phyloP scores from a whole-genome alignment of 1,284 basidiomycete species.

The Ustilago shanxiensis region DNA sequence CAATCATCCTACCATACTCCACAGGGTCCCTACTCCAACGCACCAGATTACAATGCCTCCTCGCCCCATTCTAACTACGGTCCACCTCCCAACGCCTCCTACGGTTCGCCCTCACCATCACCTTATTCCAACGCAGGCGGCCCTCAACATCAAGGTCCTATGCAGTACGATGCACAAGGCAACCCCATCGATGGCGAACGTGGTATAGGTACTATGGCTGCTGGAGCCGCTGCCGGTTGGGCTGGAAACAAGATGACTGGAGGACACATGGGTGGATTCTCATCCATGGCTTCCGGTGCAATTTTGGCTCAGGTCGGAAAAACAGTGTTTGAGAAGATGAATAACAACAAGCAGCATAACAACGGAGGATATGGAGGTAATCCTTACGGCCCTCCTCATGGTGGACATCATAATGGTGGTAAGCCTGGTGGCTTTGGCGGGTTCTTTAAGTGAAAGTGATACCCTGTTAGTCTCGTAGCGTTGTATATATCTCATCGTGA shows the following conservation, averaged over 20 bases:
- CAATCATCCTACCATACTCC: constrained; percentile 10
- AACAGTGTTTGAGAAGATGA: constrained; percentile 51
- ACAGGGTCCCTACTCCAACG: constrained; percentile 24
- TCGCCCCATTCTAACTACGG: not conserved
- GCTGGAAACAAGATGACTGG: constrained; percentile 60
- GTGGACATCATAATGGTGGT: constrained; percentile 22
- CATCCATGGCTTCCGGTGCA: constrained; percentile 53
- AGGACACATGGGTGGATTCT: constrained; percentile 47
- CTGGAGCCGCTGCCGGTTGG: constrained; percentile 56
- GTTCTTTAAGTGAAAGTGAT: constrained; percentile 36
- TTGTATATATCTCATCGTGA: not conserved
- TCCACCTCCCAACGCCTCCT: not conserved
- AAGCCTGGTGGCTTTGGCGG: constrained; percentile 28
- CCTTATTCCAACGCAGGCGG: constrained; percentile 22
- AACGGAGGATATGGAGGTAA: constrained; percentile 22
- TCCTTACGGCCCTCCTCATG: constrained; percentile 28
- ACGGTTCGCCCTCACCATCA: constrained; percentile 13
- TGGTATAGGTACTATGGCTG: constrained; percentile 62
- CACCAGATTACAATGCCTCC: constrained; percentile 32
- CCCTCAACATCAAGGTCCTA: constrained; percentile 32
- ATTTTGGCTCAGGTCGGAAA: constrained; percentile 60
- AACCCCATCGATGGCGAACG: constrained; percentile 60
- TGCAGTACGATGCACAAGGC: constrained; percentile 59
- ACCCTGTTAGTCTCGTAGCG: not conserved
- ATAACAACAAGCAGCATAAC: constrained; percentile 39